phyloP scores from a whole-genome alignment of 2,329 filamentous ascomycete genomes.

The Rhexocercosporidium sp. region DNA sequence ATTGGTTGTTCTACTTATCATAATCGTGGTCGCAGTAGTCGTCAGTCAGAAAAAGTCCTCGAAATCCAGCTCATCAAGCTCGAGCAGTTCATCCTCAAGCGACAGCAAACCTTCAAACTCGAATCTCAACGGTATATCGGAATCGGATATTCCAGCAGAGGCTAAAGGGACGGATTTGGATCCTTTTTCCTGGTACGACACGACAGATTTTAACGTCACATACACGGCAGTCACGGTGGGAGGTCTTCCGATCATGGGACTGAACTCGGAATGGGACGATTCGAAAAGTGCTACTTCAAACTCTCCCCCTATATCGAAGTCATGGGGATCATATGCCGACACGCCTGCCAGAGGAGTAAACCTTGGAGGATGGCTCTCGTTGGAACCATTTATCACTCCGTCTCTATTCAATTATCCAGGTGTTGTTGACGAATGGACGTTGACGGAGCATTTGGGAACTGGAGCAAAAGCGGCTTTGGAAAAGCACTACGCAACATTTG shows the following conservation, averaged over 20 bases:
- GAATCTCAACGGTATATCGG: constrained; percentile 58
- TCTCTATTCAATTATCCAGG: constrained; percentile 80
- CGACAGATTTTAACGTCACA: constrained; percentile 89
- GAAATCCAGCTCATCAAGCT: constrained; percentile 24
- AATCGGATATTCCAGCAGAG: constrained; percentile 55
- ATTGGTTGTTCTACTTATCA: constrained; percentile 61
- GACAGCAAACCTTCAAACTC: constrained; percentile 43
- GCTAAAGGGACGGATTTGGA: constrained; percentile 81
- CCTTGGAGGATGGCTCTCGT: constrained; percentile 88
- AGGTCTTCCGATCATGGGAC: constrained; percentile 87
- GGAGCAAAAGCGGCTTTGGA: constrained; percentile 73
- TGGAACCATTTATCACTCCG: constrained; percentile 95
- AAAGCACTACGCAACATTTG: constrained; percentile 87
- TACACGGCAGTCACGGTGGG: constrained; percentile 88
- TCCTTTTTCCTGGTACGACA: constrained; percentile 91
- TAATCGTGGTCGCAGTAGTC: constrained; percentile 70
- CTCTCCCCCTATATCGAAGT: constrained; percentile 76
- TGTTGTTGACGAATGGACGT: constrained; percentile 88
- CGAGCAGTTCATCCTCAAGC: constrained; percentile 25
- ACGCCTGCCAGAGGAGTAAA: constrained; percentile 89
- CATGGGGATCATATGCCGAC: constrained; percentile 77
- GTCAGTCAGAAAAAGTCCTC: constrained; percentile 61
- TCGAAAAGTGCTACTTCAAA: constrained; percentile 76
- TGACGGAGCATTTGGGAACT: constrained; percentile 72
- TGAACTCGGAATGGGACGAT: constrained; percentile 87